Conservation (phyloP, 257 asterid species). For the Solanum arcanum region DNA sequence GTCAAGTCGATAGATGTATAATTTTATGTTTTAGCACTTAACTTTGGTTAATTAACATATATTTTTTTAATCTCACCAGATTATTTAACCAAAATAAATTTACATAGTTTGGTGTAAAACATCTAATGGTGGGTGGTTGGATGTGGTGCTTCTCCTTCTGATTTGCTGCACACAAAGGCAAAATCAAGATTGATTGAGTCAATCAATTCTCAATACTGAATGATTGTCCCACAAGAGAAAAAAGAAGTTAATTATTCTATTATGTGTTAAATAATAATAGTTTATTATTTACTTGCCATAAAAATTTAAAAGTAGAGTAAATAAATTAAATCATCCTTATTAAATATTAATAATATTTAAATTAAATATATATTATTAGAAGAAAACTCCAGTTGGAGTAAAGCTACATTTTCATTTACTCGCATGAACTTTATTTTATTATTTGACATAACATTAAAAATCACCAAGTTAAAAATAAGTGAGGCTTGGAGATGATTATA, state of each 20-base stretch:
- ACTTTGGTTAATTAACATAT: not conserved
- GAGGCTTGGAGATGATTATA: too few relatives aligned
- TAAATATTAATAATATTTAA: too few relatives aligned
- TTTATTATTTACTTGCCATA: too few relatives aligned
- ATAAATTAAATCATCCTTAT: too few relatives aligned
- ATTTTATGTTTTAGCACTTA: not conserved
- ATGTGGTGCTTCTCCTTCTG: too few relatives aligned
- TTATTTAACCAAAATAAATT: too few relatives aligned
- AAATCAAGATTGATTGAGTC: not conserved
- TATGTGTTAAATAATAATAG: too few relatives aligned
- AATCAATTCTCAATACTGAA: not conserved
- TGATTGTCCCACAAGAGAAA: not conserved
- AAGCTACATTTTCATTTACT: conserved; percentile 9
- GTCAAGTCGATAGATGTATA: not conserved
- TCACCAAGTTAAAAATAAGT: not conserved
- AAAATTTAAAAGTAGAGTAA: too few relatives aligned
- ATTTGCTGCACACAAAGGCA: not conserved
- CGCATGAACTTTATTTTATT: conserved; percentile 6
- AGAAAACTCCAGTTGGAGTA: conserved; percentile 6
- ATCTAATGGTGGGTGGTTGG: too few relatives aligned
- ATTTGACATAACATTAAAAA: conserved; percentile 8
- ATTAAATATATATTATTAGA: too few relatives aligned
- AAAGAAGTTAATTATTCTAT: not conserved
- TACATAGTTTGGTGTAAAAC: too few relatives aligned
- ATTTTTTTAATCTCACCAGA: too few relatives aligned